Conservation (phyloP, 192 early-diverging fungal genomes). For the Funneliformis mosseae region DNA sequence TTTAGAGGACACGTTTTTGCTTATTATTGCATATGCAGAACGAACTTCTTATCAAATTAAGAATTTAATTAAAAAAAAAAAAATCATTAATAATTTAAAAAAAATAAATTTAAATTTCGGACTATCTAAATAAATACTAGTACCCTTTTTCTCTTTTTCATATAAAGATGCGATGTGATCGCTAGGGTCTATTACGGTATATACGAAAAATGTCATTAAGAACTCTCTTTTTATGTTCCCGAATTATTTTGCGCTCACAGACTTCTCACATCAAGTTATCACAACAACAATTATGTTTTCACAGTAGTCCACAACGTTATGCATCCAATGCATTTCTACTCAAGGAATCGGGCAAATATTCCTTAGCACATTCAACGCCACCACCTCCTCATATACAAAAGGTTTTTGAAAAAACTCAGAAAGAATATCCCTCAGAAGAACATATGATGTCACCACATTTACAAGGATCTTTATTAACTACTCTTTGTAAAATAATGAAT, state of each 20-base stretch:
- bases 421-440: not conserved
- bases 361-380: not conserved
- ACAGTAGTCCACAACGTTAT: not conserved
- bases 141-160: no score
- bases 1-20: no score
- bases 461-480: constrained; percentile 55
- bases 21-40: no score
- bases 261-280: not conserved
- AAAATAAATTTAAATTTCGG: no score
- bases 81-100: no score
- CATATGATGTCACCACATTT: constrained; percentile 42
- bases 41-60: no score
- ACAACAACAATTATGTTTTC: not conserved
- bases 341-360: not conserved
- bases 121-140: no score
- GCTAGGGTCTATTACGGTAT: no score
- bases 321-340: not conserved
- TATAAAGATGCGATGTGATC: no score
- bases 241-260: not conserved
- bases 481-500: constrained; percentile 51
- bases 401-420: not conserved
- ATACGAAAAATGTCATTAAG: not conserved
- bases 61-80: no score
- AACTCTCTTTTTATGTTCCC: not conserved
- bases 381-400: not conserved